Evolutionary conservation across 371 early-diverging fungal genomes (phyloP), one percentile per base, ranked within the genome.

Genomic region (Apophysomyces ossiformis): DNA sequence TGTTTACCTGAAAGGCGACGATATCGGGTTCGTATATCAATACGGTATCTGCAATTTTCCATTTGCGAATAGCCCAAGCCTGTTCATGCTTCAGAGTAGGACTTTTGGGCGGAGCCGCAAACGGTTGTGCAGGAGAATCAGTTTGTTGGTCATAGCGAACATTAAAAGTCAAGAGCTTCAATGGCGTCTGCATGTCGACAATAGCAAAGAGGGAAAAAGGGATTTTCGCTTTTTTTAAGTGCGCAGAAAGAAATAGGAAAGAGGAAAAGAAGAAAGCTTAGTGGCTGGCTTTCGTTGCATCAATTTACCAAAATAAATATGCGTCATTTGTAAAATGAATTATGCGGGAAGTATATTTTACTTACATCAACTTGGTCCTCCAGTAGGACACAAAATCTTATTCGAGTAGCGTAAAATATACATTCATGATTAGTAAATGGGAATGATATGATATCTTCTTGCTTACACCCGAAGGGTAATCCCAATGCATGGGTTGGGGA

Each of bases 41-140:
- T 18, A 84, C 70, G 1, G 83, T 77, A 38, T 84, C 85, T 2
- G 74, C 73, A 26, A 84, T 61, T 26, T 82, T 84, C 73, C 76
- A 77, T 37, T 78, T 80, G 63, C 85, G 69, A 39, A 78, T 54
- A n/a, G 76, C 45, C 85, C 85, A 84, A 36, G 83, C 81, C 21
- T 73, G 75, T 50, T 84, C 85, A 41, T 69, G 70, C 8, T 12
- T 60, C 41, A 72, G 77, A 8, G n/a, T 61, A 1, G 41, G 37
- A 11, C 67, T 66, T 11, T 16, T 37, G 6, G 75, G 74, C 11
- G 74, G 73, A n/a, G 70, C 64, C 36, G 74, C 73, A 70, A 79
- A 74, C 2, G 71, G 60, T 12, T 60, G 56, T n/a, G 47, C 37
- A 1, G 41, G 21, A 11, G 73, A 64, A n/a, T 69, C 18, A n/a